Percentiles rank a stretch among this genome's conserved stretches.
These are phyloP conservation scores for Ceriops decandra DNA, from an alignment of 345 rosid genomes.

Conservation along the genomic window DNA sequence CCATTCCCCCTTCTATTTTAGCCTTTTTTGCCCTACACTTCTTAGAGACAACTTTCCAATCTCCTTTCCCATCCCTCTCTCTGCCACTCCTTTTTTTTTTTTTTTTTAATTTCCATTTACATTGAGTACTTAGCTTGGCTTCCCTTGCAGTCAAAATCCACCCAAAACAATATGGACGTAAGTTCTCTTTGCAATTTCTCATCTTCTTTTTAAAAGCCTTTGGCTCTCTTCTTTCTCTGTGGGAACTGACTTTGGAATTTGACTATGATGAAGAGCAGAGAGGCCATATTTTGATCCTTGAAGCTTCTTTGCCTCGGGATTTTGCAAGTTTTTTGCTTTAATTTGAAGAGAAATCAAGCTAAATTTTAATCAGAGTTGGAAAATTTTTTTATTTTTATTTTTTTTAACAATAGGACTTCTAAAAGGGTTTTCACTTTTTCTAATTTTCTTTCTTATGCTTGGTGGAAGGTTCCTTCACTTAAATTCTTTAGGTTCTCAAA, in stretches of 20 bases:
- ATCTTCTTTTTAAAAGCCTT: background rate
- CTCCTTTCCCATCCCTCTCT: background rate
- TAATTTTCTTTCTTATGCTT: too few relatives aligned
- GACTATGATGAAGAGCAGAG: background rate
- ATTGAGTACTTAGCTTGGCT: background rate
- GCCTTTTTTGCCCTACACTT: constrained; percentile 9
- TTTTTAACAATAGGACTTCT: too few relatives aligned
- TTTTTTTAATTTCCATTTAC: background rate
- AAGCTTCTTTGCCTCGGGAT: constrained; percentile 1
- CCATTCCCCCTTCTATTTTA: background rate
- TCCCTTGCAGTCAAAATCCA: background rate
- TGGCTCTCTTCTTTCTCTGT: background rate
- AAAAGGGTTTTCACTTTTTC: too few relatives aligned
- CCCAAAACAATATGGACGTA: constrained; percentile 21
- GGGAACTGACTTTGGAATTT: too few relatives aligned
- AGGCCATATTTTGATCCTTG: background rate
- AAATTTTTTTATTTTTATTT: too few relatives aligned
- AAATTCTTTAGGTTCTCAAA: background rate
- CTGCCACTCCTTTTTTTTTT: background rate
- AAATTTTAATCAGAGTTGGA: too few relatives aligned
- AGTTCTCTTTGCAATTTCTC: constrained; percentile 8
- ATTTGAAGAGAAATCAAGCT: background rate
- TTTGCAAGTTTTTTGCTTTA: constrained; percentile 6
- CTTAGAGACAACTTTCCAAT: background rate
- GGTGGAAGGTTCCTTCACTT: background rate